Evolutionary conservation across 2,329 filamentous ascomycete species (phyloP).

Genomic region (Beauveria scarabaeidicola): DNA sequence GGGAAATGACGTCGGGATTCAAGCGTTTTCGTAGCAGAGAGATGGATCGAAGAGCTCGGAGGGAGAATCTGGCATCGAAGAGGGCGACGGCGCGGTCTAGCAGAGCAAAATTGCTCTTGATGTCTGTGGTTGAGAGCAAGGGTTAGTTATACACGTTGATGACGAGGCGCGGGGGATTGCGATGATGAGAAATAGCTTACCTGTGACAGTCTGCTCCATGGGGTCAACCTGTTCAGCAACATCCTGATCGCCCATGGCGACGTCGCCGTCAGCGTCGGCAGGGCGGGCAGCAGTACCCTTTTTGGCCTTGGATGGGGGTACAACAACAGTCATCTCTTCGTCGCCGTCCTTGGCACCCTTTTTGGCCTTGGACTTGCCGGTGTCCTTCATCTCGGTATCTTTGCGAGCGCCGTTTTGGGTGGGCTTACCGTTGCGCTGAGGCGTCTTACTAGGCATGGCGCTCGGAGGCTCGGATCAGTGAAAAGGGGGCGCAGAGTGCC

Average conservation of each 20-base stretch:
- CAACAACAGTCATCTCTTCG: constrained; percentile 74
- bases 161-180: constrained; percentile 3
- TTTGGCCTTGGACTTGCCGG: constrained; percentile 58
- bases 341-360: constrained; percentile 58
- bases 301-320: constrained; percentile 60
- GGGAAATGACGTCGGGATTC: constrained; percentile 69
- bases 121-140: constrained; percentile 49
- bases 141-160: constrained; percentile 15
- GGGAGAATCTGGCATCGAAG: constrained; percentile 91
- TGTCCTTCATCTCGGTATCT: constrained; percentile 65
- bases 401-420: constrained; percentile 57
- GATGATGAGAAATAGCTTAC: constrained; percentile 30
- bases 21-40: constrained; percentile 91
- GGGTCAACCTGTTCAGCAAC: constrained; percentile 52
- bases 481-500: neutral
- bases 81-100: constrained; percentile 85
- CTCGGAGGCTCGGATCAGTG: neutral
- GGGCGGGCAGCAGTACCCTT: constrained; percentile 48
- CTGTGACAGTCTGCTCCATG: constrained; percentile 49
- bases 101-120: constrained; percentile 87
- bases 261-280: constrained; percentile 59
- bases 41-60: constrained; percentile 89
- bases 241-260: constrained; percentile 59
- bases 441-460: constrained; percentile 64
- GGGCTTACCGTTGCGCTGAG: constrained; percentile 63